Base-by-base conservation (phyloP, 805 yeast genomes). In the Ogataea ramenticola region DNA sequence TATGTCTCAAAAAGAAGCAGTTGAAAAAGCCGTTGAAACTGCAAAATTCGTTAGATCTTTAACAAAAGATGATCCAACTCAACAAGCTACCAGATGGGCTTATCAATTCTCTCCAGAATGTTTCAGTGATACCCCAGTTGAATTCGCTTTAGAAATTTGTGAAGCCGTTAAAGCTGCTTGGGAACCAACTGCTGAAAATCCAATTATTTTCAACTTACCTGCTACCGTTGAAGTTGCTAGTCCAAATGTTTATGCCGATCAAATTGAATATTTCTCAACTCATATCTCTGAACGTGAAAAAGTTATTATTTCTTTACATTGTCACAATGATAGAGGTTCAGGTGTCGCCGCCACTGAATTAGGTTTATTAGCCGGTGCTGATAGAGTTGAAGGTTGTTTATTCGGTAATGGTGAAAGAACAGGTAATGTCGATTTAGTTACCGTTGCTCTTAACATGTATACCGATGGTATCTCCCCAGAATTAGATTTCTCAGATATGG, bases 331-430 rank as follows among this genome's bases (percentile, higher is more conserved):
- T 60, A 74, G 91, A 64, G 91, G 91, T 19, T 82, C 87, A 60
- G 89, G 87, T 58, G 89, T 83, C 44, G 91, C 91, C 38, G 91
- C 91, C 22, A 72, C 87, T 39, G 91, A 83, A 62, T 68, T 83
- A 48, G 90, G 88, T 54, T 54, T 80, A 29, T 66, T 83, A 56
- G 91, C 89, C n/a, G 91, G 91, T 57, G 91, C 86, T 47, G 90
- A 83, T 65, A 75, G 91, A 69, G 86, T 83, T 42, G 91, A 83
- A 65, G 91, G 91, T 45, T 83, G 90, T 70, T 69, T 83, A 36
- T 83, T 83, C 50, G 90, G 90, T 57, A 83, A 82, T 62, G 91
- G 91, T 66, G 91, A 83, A 71, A 73, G 91, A 68, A 83, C 91
- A 26, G 91, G 91, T 68, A 83, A 83, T 61, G 90, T 83, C 53